These are phyloP conservation scores for Fusarium mundagurra DNA, from an alignment of 2,329 filamentous ascomycete species.

Conservation along the genomic window DNA sequence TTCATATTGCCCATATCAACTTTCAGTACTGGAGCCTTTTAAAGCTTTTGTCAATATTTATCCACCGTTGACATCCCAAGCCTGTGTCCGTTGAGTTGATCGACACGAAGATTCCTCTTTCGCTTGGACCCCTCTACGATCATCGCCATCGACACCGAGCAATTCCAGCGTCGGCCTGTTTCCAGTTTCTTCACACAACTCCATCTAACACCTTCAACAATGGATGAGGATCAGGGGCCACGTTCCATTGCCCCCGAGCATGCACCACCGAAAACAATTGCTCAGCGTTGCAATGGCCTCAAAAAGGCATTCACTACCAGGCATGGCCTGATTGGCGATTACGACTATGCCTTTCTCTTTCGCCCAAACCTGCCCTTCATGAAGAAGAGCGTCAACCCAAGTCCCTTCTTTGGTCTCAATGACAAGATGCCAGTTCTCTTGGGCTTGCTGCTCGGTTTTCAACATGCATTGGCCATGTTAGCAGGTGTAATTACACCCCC, in stretches of 20 bases:
- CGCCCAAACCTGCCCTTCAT: conserved; percentile 85
- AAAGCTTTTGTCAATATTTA: background rate
- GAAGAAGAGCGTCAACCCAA: conserved; percentile 60
- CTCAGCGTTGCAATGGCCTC: conserved; percentile 42
- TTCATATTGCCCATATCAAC: conserved; percentile 14
- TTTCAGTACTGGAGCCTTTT: background rate
- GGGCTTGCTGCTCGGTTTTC: conserved; percentile 78
- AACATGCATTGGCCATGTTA: conserved; percentile 82
- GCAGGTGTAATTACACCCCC: conserved; percentile 81
- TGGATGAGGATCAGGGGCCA: conserved; percentile 67
- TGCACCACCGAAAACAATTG: conserved; percentile 45
- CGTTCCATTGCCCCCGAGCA: conserved; percentile 58
- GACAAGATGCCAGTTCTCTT: conserved; percentile 80
- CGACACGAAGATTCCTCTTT: conserved; percentile 7
- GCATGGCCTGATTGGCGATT: conserved; percentile 82
- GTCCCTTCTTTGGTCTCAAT: conserved; percentile 86
- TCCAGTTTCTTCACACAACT: conserved; percentile 11
- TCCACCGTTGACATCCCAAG: background rate
- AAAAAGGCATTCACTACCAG: conserved; percentile 62
- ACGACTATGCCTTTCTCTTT: conserved; percentile 93
- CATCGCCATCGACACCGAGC: background rate
- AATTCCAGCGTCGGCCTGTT: background rate
- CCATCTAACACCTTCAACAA: conserved; percentile 40
- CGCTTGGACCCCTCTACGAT: conserved; percentile 4
- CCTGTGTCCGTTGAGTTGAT: conserved; percentile 5